These are phyloP conservation scores for Termitomyces sp. DNA, from an alignment of 1,284 basidiomycete genomes.

Conservation along the genomic window DNA sequence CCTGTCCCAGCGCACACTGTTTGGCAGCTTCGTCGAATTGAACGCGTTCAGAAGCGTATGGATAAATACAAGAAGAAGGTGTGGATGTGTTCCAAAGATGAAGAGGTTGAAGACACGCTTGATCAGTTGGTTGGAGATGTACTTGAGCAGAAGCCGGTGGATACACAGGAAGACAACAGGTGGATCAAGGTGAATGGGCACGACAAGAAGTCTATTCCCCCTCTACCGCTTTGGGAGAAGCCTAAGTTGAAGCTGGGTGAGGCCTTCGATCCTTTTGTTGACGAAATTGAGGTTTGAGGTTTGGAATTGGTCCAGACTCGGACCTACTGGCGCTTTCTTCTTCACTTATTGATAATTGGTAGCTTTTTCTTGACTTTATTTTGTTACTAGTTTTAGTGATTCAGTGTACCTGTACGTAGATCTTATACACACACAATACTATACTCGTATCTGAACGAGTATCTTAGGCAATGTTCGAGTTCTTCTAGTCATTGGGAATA, in stretches of 20 bases:
- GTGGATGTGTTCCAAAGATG: slow-evolving; percentile 24
- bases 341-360: neutral
- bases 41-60: slow-evolving; percentile 27
- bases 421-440: neutral
- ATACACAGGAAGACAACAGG: neutral
- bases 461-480: neutral
- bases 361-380: neutral
- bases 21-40: slow-evolving; percentile 27
- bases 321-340: neutral
- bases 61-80: slow-evolving; percentile 26
- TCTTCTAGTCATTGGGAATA: neutral
- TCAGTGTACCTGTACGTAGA: neutral
- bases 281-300: slow-evolving; percentile 17
- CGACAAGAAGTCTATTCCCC: slow-evolving; percentile 11
- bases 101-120: slow-evolving; percentile 22
- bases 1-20: slow-evolving; percentile 27
- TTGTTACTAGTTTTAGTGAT: neutral
- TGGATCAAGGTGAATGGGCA: neutral
- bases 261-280: slow-evolving; percentile 18
- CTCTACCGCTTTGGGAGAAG: slow-evolving; percentile 5
- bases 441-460: neutral
- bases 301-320: too few species aligned
- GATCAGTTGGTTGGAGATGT: slow-evolving; percentile 13
- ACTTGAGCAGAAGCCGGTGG: neutral
- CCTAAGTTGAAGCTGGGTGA: slow-evolving; percentile 12